Evolutionary conservation across 805 yeast species (phyloP).

Genomic region (Candida takata): DNA sequence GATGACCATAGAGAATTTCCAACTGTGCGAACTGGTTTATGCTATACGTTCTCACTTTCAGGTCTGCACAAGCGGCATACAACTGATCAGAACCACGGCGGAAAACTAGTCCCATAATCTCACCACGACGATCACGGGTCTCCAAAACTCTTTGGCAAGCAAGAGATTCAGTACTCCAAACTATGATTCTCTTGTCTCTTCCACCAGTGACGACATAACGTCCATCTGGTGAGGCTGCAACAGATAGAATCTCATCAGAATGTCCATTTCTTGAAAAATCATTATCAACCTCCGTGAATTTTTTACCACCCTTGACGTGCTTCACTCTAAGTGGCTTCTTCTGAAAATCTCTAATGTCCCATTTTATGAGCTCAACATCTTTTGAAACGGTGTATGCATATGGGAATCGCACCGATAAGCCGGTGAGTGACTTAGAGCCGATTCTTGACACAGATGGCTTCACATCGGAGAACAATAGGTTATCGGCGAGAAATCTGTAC

Average conservation of each 20-base stretch:
- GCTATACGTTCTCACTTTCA: constrained; percentile 81
- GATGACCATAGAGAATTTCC: constrained; percentile 93
- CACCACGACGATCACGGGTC: constrained; percentile 64
- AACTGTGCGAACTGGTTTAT: constrained; percentile 81
- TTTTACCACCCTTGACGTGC: constrained; percentile 58
- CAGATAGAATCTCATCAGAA: constrained; percentile 63
- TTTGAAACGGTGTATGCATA: constrained; percentile 76
- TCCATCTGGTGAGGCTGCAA: constrained; percentile 85
- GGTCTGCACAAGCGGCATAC: constrained; percentile 89
- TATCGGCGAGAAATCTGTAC: constrained; percentile 58
- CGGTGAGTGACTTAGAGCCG: constrained; percentile 52
- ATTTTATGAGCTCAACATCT: constrained; percentile 72
- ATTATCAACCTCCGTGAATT: constrained; percentile 27
- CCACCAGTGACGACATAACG: constrained; percentile 90
- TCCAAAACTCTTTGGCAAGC: constrained; percentile 72
- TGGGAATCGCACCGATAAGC: constrained; percentile 31
- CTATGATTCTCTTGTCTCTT: constrained; percentile 66
- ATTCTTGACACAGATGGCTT: constrained; percentile 44
- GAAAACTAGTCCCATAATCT: constrained; percentile 66
- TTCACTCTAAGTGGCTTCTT: constrained; percentile 60
- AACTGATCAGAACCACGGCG: constrained; percentile 77
- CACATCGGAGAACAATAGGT: constrained; percentile 35
- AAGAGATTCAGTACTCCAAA: constrained; percentile 81
- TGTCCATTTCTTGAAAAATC: constrained; percentile 66
- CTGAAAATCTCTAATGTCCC: constrained; percentile 53